phyloP scores from a whole-genome alignment of 1,284 basidiomycete species.

The Ganoderma lucidum region DNA sequence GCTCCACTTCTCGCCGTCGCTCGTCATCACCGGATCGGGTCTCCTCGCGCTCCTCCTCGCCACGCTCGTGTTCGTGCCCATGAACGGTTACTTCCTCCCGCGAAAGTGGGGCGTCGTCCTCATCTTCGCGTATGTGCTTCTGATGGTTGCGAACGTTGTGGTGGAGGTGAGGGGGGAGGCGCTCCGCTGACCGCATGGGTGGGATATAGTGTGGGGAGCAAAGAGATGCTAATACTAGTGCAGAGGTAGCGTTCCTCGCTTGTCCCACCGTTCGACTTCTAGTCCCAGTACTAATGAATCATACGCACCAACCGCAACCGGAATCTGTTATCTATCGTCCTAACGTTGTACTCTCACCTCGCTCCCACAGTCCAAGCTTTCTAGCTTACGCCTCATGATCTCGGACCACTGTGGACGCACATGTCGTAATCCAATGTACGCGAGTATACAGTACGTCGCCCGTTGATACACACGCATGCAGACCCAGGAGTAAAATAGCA shows the following conservation, averaged over 20 bases:
- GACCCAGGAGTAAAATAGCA: not conserved
- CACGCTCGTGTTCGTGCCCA: slow-evolving; percentile 87
- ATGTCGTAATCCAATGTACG: not conserved
- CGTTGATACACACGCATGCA: not conserved
- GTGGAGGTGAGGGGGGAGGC: slow-evolving; percentile 62
- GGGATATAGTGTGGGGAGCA: not conserved
- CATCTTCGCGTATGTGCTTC: slow-evolving; percentile 74
- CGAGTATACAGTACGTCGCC: not conserved
- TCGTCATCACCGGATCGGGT: slow-evolving; percentile 85
- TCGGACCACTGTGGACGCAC: slow-evolving; percentile 4
- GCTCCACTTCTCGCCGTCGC: slow-evolving; percentile 83
- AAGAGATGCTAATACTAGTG: not conserved
- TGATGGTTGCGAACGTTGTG: slow-evolving; percentile 79
- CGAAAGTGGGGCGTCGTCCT: slow-evolving; percentile 83
- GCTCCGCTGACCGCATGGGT: not conserved
- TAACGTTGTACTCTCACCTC: not conserved
- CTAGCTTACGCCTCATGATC: not conserved
- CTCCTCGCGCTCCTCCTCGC: slow-evolving; percentile 76
- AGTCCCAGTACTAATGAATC: not conserved
- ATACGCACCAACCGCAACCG: slow-evolving; percentile 3
- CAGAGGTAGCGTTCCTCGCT: not conserved
- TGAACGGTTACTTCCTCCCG: slow-evolving; percentile 85
- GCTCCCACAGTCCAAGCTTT: not conserved
- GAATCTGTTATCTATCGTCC: slow-evolving; percentile 2
- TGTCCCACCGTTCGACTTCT: not conserved